A percentile compares a stretch with the other conserved stretches of the same genome.
Evolutionary conservation across 495 filamentous ascomycete species (phyloP).

Genomic region (Usnea hakonensis): DNA sequence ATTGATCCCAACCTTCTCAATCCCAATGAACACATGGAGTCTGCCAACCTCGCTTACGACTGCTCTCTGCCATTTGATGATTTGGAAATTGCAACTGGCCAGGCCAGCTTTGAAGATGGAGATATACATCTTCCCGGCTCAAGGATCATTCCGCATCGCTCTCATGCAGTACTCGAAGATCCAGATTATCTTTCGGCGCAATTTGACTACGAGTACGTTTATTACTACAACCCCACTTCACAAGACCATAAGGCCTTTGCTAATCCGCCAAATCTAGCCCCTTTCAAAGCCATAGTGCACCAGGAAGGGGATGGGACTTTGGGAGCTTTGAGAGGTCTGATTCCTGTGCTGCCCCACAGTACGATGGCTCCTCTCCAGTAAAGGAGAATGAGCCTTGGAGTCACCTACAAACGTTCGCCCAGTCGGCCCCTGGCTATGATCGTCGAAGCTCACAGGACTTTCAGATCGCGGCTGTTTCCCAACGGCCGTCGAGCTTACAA

Average conservation of each 20-base stretch:
- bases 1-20: slow-evolving; percentile 1
- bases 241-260: background rate
- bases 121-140: background rate
- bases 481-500: slow-evolving; percentile 3
- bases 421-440: slow-evolving; percentile 1
- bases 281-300: background rate
- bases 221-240: no score
- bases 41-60: background rate
- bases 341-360: background rate
- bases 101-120: slow-evolving; percentile 2
- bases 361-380: background rate
- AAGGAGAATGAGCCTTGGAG: slow-evolving; percentile 4
- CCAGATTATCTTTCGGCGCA: background rate
- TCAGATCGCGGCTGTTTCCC: slow-evolving; percentile 5
- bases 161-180: background rate
- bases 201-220: background rate
- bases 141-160: background rate
- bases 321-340: background rate
- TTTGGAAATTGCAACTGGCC: slow-evolving; percentile 6
- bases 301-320: background rate
- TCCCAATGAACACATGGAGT: background rate
- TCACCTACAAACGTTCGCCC: slow-evolving; percentile 7
- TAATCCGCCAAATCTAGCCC: background rate
- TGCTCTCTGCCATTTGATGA: background rate
- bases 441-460: slow-evolving; percentile 1